phyloP scores from a whole-genome alignment of 78 protist species.

The Trichosphaerium sp. region DNA sequence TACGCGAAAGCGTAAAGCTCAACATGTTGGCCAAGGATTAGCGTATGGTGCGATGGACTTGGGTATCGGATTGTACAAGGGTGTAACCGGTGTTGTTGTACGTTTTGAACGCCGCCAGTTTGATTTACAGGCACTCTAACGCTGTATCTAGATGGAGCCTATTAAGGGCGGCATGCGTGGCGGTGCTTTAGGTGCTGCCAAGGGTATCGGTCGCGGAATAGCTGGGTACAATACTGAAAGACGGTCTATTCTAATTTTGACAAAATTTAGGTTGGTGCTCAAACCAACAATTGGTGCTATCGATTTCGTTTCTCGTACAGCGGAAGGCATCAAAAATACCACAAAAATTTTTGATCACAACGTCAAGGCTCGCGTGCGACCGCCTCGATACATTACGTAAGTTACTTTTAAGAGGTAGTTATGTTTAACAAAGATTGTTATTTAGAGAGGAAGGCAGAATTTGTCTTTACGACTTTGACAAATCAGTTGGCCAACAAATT shows the following conservation, averaged over 20 bases:
- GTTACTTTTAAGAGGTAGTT: too few species aligned
- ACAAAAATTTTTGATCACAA: slow-evolving; percentile 20
- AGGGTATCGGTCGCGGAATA: slow-evolving; percentile 73
- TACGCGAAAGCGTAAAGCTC: slow-evolving; percentile 15
- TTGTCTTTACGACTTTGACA: too few species aligned
- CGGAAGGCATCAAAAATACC: slow-evolving; percentile 70
- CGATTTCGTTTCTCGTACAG: slow-evolving; percentile 43
- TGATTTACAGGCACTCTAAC: neutral
- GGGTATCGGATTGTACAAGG: slow-evolving; percentile 50
- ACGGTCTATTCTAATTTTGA: neutral
- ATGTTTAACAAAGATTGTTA: too few species aligned
- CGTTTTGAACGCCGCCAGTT: neutral
- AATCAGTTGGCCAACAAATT: too few species aligned
- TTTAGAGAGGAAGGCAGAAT: too few species aligned
- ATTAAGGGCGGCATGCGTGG: slow-evolving; percentile 45
- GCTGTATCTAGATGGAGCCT: slow-evolving; percentile 22
- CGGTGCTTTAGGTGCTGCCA: slow-evolving; percentile 64
- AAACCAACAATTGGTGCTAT: slow-evolving; percentile 77
- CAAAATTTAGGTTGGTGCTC: slow-evolving; percentile 1
- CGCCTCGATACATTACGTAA: slow-evolving; percentile 22
- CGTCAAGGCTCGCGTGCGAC: slow-evolving; percentile 10
- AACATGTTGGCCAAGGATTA: slow-evolving; percentile 44
- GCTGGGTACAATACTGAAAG: slow-evolving; percentile 32
- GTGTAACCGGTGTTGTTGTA: slow-evolving; percentile 70
- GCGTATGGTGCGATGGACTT: slow-evolving; percentile 17